These are phyloP conservation scores for Euphrasia arctica DNA, from an alignment of 305 asterid genomes.

Conservation along the genomic window DNA sequence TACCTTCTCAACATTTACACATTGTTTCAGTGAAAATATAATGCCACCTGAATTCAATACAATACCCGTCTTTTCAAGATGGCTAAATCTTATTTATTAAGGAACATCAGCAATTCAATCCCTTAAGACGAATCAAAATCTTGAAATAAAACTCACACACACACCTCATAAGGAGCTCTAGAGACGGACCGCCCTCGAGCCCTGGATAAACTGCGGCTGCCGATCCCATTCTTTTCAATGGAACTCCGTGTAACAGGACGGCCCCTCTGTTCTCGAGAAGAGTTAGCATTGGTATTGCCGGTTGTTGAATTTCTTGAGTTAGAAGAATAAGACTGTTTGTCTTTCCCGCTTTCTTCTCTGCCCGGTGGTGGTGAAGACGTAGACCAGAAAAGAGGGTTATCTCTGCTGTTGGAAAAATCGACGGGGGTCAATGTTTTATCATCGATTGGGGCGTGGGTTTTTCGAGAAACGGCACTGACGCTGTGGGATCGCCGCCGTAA, in stretches of 20 bases:
- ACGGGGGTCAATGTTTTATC: constrained; percentile 28
- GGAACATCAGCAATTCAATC: background rate
- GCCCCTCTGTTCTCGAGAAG: constrained; percentile 47
- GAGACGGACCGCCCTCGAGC: constrained; percentile 61
- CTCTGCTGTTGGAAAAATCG: constrained; percentile 64
- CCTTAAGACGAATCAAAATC: too few species aligned
- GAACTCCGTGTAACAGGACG: constrained; percentile 53
- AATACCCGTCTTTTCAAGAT: constrained; percentile 3
- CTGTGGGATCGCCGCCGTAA: constrained; percentile 64
- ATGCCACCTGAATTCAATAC: constrained; percentile 15
- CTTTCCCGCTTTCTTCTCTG: constrained; percentile 22
- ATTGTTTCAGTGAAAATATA: background rate
- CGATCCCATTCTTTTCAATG: constrained; percentile 56
- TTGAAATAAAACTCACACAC: too few species aligned
- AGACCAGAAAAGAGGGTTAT: constrained; percentile 76
- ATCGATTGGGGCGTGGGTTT: constrained; percentile 25
- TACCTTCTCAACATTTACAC: background rate
- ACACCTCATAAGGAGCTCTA: constrained; percentile 55
- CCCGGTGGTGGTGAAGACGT: constrained; percentile 33
- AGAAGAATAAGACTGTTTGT: constrained; percentile 18
- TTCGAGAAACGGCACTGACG: constrained; percentile 64
- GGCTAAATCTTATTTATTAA: constrained; percentile 16
- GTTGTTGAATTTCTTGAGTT: constrained; percentile 16
- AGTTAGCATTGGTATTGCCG: constrained; percentile 23
- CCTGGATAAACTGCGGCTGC: constrained; percentile 80